Conservation (phyloP, 768 basidiomycete genomes). For the Aureoboletus auriporus region DNA sequence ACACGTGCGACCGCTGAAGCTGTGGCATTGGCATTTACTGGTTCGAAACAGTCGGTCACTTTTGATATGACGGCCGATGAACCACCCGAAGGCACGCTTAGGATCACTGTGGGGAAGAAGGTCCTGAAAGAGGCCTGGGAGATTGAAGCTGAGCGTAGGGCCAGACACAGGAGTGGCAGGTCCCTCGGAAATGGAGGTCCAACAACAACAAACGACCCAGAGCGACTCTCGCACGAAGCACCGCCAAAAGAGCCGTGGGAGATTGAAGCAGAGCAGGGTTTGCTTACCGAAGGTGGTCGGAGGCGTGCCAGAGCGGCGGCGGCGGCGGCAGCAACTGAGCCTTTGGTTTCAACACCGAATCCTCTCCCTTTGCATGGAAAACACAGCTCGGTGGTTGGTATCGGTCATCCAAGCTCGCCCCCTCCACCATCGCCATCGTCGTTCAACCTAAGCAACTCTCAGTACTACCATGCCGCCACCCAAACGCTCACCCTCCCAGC, state of each 20-base stretch:
- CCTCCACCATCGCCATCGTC: constrained; percentile 20
- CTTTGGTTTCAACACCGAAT: constrained; percentile 14
- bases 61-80: constrained; percentile 55
- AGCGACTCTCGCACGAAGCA: constrained; percentile 18
- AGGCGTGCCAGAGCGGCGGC: constrained; percentile 52
- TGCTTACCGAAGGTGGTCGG: constrained; percentile 70
- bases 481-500: constrained; percentile 65
- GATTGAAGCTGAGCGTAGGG: constrained; percentile 60
- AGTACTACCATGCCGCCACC: constrained; percentile 54
- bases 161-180: constrained; percentile 38
- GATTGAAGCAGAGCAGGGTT: constrained; percentile 69
- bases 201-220: neutral
- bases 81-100: constrained; percentile 47
- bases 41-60: constrained; percentile 46
- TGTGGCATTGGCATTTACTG: constrained; percentile 42
- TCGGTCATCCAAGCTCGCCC: constrained; percentile 25
- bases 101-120: constrained; percentile 65
- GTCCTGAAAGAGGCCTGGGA: constrained; percentile 78
- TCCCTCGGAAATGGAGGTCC: constrained; percentile 21
- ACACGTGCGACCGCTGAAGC: constrained; percentile 52
- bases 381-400: constrained; percentile 13
- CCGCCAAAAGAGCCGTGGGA: constrained; percentile 74
- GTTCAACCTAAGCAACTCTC: constrained; percentile 42
- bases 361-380: constrained; percentile 14
- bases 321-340: constrained; percentile 35